These are phyloP conservation scores for Ustilago sp. DNA, from an alignment of 1,284 basidiomycete genomes.

Conservation along the genomic window DNA sequence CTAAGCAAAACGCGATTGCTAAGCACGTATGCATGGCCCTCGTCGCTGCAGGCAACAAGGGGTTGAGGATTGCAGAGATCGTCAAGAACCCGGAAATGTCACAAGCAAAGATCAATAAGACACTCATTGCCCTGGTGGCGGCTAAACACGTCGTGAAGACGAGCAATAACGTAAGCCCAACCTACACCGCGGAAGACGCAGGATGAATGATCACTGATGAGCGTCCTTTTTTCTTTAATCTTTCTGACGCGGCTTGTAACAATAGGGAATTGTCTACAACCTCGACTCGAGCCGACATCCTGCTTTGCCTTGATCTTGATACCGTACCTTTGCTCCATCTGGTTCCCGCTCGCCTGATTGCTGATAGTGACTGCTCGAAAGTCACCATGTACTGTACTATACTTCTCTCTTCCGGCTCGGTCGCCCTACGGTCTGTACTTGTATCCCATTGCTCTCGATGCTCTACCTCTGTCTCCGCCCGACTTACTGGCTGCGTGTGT, in stretches of 20 bases:
- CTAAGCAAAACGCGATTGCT: slow-evolving; percentile 69
- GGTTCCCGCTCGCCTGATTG: not conserved
- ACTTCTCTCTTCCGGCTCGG: not conserved
- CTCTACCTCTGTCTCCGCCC: not conserved
- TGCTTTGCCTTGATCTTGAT: slow-evolving; percentile 36
- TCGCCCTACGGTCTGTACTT: slow-evolving; percentile 4
- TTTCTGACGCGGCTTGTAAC: not conserved
- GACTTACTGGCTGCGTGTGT: too few relatives aligned
- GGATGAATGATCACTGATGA: not conserved
- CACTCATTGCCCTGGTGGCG: slow-evolving; percentile 87
- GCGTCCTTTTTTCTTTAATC: not conserved
- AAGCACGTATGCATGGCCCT: slow-evolving; percentile 63
- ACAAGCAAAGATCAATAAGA: slow-evolving; percentile 90
- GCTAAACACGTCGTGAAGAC: slow-evolving; percentile 84
- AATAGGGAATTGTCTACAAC: slow-evolving; percentile 63
- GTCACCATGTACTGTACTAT: not conserved
- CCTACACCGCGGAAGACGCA: not conserved
- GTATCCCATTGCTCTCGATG: not conserved
- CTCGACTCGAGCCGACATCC: slow-evolving; percentile 59
- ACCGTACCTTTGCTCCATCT: not conserved
- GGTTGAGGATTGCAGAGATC: slow-evolving; percentile 76
- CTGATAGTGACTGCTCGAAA: not conserved
- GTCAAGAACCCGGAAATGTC: slow-evolving; percentile 83
- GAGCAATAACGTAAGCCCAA: slow-evolving; percentile 70
- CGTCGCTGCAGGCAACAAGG: slow-evolving; percentile 53